phyloP scores from a whole-genome alignment of 441 rosid genomes.

The Erodium trifolium region DNA sequence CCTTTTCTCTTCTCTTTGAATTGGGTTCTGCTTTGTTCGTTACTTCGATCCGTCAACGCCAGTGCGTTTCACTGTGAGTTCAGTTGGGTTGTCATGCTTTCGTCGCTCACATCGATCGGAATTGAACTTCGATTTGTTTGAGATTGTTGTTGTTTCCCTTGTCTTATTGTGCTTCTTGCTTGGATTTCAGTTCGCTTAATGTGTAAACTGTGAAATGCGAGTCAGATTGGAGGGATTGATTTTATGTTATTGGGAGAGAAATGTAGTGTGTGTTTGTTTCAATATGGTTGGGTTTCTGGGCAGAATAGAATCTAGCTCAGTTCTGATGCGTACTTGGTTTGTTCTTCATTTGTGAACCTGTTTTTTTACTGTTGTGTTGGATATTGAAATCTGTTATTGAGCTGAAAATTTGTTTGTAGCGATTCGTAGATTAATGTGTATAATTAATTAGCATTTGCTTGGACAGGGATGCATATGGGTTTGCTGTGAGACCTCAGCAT shows the following conservation, averaged over 20 bases:
- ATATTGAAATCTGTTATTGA: background rate
- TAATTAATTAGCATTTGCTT: constrained; percentile 20
- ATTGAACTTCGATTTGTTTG: constrained; percentile 10
- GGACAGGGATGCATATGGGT: constrained; percentile 96
- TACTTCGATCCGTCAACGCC: constrained; percentile 13
- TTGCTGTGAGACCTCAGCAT: constrained; percentile 96
- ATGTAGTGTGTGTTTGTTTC: constrained; percentile 13
- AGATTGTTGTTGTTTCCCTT: too few relatives aligned
- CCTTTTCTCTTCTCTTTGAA: background rate
- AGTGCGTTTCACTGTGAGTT: background rate
- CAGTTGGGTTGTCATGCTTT: constrained; percentile 5
- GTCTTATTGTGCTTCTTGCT: background rate
- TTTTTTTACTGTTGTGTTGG: background rate
- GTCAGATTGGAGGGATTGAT: background rate
- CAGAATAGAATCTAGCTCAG: constrained; percentile 14
- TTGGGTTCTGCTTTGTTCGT: background rate
- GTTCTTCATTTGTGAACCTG: background rate
- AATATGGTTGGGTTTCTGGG: constrained; percentile 15
- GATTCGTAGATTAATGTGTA: background rate
- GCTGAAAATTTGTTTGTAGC: background rate
- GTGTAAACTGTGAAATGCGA: background rate
- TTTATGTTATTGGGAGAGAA: constrained; percentile 8
- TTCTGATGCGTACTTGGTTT: constrained; percentile 8
- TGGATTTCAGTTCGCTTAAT: background rate
- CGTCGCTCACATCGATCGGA: constrained; percentile 7